Percentiles rank a stretch among this genome's conserved stretches.
phyloP scores from a whole-genome alignment of 1,284 basidiomycete species.

The Pisolithus thermaeus region DNA sequence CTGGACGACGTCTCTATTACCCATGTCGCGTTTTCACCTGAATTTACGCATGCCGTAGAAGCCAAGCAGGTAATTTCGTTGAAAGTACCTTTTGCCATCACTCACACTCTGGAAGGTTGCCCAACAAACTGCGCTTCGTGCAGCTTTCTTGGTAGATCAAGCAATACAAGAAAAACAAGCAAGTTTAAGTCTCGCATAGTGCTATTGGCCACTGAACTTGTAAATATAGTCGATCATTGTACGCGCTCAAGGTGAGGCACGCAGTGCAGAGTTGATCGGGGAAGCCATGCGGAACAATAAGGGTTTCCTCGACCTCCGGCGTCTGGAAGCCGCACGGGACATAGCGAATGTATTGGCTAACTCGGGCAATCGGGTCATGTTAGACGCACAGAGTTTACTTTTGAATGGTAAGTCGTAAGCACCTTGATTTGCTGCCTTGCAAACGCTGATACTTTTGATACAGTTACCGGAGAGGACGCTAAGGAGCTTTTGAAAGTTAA shows the following conservation, averaged over 20 bases:
- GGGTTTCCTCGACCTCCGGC: constrained; percentile 92
- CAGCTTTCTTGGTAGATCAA: constrained; percentile 98
- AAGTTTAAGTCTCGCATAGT: constrained; percentile 13
- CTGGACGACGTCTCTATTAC: constrained; percentile 99
- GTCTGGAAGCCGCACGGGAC: constrained; percentile 94
- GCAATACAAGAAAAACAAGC: constrained; percentile 98
- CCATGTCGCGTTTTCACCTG: constrained; percentile 97
- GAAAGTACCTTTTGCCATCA: not conserved
- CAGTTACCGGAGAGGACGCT: constrained; percentile 45
- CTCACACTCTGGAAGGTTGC: constrained; percentile 56
- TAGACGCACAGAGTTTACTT: constrained; percentile 88
- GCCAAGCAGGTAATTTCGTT: constrained; percentile 78
- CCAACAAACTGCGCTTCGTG: constrained; percentile 97
- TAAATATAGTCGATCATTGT: constrained; percentile 86
- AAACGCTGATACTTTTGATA: constrained; percentile 5
- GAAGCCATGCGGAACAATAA: constrained; percentile 95
- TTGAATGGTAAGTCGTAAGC: constrained; percentile 70
- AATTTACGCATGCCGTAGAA: constrained; percentile 99
- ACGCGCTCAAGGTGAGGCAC: constrained; percentile 95
- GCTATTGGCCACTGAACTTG: constrained; percentile 11
- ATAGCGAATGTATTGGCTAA: constrained; percentile 79
- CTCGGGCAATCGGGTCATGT: constrained; percentile 92
- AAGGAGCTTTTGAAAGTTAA: constrained; percentile 42
- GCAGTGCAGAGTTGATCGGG: constrained; percentile 92
- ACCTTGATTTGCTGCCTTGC: not conserved